phyloP scores from a whole-genome alignment of 176 grass and related monocot species.

The Leersia perrieri region DNA sequence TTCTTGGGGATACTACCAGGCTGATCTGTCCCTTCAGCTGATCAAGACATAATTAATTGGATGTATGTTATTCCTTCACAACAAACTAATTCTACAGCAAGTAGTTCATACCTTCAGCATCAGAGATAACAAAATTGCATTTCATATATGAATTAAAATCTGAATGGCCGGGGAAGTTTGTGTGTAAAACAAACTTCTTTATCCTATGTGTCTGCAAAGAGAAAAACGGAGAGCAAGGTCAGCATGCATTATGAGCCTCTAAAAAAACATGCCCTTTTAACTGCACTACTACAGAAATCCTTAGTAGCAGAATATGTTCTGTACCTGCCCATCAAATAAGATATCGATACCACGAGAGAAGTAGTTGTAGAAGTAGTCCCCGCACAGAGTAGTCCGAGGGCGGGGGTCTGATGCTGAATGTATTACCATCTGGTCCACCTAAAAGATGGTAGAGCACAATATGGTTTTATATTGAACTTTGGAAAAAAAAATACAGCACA shows the following conservation, averaged over 20 bases:
- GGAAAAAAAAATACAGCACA: not conserved
- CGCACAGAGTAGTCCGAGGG: constrained; percentile 75
- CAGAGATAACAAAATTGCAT: constrained; percentile 96
- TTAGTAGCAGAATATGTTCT: constrained; percentile 4
- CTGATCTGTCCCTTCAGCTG: constrained; percentile 61
- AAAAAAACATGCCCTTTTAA: constrained; percentile 10
- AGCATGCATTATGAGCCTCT: constrained; percentile 7
- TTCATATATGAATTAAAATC: constrained; percentile 98
- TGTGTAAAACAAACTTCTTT: constrained; percentile 99
- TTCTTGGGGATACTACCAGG: constrained; percentile 60
- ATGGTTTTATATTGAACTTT: not conserved
- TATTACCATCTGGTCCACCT: constrained; percentile 99
- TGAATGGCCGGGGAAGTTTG: constrained; percentile 89
- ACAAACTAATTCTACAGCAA: constrained; percentile 5
- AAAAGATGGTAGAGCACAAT: not conserved
- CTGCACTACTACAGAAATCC: not conserved
- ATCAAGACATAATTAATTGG: constrained; percentile 24
- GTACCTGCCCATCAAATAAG: constrained; percentile 97
- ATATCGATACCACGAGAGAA: constrained; percentile 94
- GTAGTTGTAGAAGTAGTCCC: constrained; percentile 93
- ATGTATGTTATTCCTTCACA: constrained; percentile 10
- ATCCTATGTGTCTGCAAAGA: constrained; percentile 78
- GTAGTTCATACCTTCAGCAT: constrained; percentile 59
- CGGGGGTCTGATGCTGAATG: constrained; percentile 86
- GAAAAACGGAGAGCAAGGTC: constrained; percentile 8